Base-by-base conservation (phyloP, 805 yeast genomes). In the Candida hungchunana region DNA sequence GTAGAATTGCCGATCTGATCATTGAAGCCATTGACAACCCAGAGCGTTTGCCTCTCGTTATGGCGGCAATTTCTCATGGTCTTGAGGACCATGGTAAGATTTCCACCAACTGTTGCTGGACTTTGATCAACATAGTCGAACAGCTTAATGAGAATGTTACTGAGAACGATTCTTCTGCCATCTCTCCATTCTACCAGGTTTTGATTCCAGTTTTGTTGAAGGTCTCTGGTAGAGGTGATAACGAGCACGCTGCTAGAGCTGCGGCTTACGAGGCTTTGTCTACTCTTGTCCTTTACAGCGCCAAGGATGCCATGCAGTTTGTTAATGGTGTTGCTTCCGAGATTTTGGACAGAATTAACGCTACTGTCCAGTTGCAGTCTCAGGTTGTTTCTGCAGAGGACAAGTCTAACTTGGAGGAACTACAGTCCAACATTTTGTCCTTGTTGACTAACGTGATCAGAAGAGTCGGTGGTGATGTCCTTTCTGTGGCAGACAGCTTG, bases 91-190 rank as follows among this genome's bases (percentile, higher is more conserved):
- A 87, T 58, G 87, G 97, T 23, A 86, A 84, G 62, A 95, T 93
- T 22, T 75, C 89, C 3, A 87, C 96, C n/a, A 93, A 93, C 67
- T 87, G 96, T 63, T 87, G 97, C 62, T 93, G 98, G 98, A 80
- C 97, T 6, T 69, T 93, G 43, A 93, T 93, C 63, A 93, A 93
- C 60, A 69, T 93, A 46, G 73, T 85, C 18, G 97, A 90, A 61
- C 96, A 88, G 62, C 64, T 89, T 40, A 66, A 71, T 22, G 75
- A 73, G 36, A 77, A 77, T 9, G 65, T 73, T 2, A 58, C 60
- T 23, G 59, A 37, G 4, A 28, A 59, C 28, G 64, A 53, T 14
- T 65, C 83, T 10, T 76, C 84, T 21, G 70, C 78, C 17, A 70
- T 93, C 65, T 82, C 95, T 18, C 80, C 70, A 43, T 90, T 77